Evolutionary conservation across 371 early-diverging fungal species (phyloP).

Genomic region (Rhizopus microsporus): DNA sequence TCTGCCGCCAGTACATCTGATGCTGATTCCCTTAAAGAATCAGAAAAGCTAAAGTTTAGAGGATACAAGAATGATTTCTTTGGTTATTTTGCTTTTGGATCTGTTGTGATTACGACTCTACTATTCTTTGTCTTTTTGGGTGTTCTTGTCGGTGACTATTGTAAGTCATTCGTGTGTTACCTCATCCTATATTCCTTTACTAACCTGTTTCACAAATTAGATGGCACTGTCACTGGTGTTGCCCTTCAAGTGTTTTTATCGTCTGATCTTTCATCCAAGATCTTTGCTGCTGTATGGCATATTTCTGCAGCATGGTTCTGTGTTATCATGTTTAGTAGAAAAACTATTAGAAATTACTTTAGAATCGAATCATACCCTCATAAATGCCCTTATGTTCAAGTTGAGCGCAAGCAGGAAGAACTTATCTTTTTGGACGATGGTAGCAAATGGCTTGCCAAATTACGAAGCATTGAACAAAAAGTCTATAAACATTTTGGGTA

Average conservation of each 20-base stretch:
- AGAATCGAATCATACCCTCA: slow-evolving; percentile 51
- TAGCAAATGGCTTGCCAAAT: slow-evolving; percentile 34
- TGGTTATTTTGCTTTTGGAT: slow-evolving; percentile 55
- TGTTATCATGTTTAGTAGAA: slow-evolving; percentile 38
- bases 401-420: slow-evolving; percentile 58
- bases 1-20: slow-evolving; percentile 10
- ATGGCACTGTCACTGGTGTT: slow-evolving; percentile 43
- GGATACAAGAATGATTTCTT: slow-evolving; percentile 63
- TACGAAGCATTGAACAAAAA: slow-evolving; percentile 30
- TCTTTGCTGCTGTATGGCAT: slow-evolving; percentile 71
- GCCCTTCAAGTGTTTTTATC: slow-evolving; percentile 48
- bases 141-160: slow-evolving; percentile 74
- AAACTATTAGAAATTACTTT: slow-evolving; percentile 62
- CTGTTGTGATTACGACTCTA: slow-evolving; percentile 56
- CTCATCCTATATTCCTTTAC: background rate
- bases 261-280: slow-evolving; percentile 55
- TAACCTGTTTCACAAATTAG: slow-evolving; percentile 18
- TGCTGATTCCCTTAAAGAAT: slow-evolving; percentile 36
- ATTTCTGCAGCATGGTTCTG: slow-evolving; percentile 64
- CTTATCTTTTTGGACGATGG: slow-evolving; percentile 57
- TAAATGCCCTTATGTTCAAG: slow-evolving; percentile 58
- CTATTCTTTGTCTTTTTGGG: slow-evolving; percentile 69
- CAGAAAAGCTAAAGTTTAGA: slow-evolving; percentile 56
- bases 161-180: slow-evolving; percentile 31
- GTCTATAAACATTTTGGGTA: slow-evolving; percentile 17